Conservation (phyloP, 257 asterid species). For the Coffea canephora region DNA sequence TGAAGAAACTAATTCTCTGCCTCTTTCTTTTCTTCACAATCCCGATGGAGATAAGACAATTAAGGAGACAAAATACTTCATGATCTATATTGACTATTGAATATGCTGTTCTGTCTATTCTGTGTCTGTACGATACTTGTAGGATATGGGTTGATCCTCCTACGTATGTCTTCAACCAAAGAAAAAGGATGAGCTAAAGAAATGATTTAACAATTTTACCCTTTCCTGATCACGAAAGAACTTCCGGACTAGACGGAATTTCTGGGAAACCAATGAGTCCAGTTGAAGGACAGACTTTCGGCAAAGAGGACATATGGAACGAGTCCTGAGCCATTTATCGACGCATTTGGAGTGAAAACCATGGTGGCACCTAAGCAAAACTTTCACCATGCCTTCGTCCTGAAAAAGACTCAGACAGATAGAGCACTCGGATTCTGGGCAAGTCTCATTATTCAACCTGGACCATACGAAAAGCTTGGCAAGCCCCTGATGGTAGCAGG, state of each 20-base stretch:
- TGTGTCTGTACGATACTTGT: too few relatives aligned
- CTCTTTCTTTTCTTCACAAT: too few relatives aligned
- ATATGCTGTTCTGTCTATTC: too few relatives aligned
- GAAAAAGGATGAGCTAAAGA: too few relatives aligned
- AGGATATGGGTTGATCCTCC: too few relatives aligned
- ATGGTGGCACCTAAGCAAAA: conserved; percentile 50
- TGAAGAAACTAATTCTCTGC: too few relatives aligned
- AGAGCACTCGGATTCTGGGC: conserved; percentile 20
- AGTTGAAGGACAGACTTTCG: conserved; percentile 23
- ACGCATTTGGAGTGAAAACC: conserved; percentile 56
- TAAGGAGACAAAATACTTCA: too few relatives aligned
- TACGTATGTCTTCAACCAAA: too few relatives aligned
- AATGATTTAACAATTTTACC: too few relatives aligned
- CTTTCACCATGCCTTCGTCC: conserved; percentile 48
- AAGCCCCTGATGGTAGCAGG: conserved; percentile 31
- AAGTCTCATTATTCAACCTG: conserved; percentile 3
- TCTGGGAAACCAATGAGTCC: not conserved
- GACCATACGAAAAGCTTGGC: conserved; percentile 34
- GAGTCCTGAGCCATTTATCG: conserved; percentile 42
- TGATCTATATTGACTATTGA: too few relatives aligned
- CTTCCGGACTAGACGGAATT: conserved; percentile 2
- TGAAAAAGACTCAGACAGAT: conserved; percentile 51
- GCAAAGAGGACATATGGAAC: conserved; percentile 42
- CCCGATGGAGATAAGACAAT: too few relatives aligned
- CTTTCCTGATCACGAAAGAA: too few relatives aligned